Evolutionary conservation across 768 basidiomycete species (phyloP).

Genomic region (Lyophyllum semitale): DNA sequence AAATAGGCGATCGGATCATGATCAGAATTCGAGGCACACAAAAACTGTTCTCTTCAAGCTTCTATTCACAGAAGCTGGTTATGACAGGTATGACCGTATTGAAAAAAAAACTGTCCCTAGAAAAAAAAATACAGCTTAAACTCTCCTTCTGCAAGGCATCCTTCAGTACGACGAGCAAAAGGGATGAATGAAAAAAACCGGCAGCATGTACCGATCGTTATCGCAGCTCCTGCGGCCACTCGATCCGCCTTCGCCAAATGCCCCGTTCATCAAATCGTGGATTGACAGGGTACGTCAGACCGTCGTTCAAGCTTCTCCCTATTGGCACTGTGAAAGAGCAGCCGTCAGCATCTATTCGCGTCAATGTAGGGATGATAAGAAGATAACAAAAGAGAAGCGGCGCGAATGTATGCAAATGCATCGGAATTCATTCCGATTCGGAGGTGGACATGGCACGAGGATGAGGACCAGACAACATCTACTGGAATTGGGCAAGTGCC

Average conservation of each 20-base stretch:
- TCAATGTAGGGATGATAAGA: slow-evolving; percentile 8
- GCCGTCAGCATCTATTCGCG: slow-evolving; percentile 21
- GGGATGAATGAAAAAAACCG: background rate
- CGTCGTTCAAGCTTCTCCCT: slow-evolving; percentile 52
- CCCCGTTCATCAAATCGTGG: slow-evolving; percentile 75
- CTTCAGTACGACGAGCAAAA: background rate
- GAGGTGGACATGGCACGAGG: background rate
- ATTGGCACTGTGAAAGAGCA: slow-evolving; percentile 52
- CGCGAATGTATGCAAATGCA: background rate
- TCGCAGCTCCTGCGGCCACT: slow-evolving; percentile 70
- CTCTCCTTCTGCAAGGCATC: background rate
- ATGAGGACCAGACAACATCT: background rate
- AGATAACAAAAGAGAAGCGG: slow-evolving; percentile 6
- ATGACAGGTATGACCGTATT: background rate
- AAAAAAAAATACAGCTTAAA: background rate
- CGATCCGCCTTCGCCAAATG: slow-evolving; percentile 60
- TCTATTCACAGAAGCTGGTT: background rate
- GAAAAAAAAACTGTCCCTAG: background rate
- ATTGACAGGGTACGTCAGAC: slow-evolving; percentile 65
- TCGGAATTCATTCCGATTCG: slow-evolving; percentile 16
- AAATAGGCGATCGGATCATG: background rate
- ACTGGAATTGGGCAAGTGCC: background rate
- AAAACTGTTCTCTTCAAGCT: background rate
- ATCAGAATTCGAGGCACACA: background rate
- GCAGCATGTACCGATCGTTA: slow-evolving; percentile 31